Evolutionary conservation across 2,329 filamentous ascomycete genomes (phyloP), one percentile per base, ranked within the genome.

Genomic region (Pestalotiopsis sp.): DNA sequence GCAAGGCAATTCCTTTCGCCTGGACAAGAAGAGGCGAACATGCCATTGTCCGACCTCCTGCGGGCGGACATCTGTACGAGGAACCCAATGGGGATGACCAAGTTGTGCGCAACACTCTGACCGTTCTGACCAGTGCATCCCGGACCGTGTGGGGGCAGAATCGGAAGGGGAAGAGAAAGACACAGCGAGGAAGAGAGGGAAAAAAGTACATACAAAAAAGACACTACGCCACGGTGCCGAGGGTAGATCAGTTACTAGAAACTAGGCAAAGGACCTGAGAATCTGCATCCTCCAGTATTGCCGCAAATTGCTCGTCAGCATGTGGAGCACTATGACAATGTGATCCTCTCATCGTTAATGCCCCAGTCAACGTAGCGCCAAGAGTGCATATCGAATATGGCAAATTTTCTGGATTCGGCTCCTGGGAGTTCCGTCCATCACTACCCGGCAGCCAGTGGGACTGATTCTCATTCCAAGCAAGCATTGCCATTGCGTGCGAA

Each of bases 371-470:
- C 36, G 17, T 27, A 61, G 31, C n/a, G 45, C 45, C 45, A 52
- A 52, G 45, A 52, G 45, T 61, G 59, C 41, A 65, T 65, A 31
- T 38, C 41, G 36, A 49, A 65, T 58, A 38, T 62, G 52, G 62
- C 62, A 52, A 61, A 66, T 62, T 65, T 49, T 12, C 56, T 66
- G n/a, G 52, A 49, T 49, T 70, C 69, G 69, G 69, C 66, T 66
- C 61, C 62, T 70, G 62, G 62, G 69, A 45, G 62, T 64, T 70
- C 69, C 69, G 69, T 66, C 20, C 38, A 20, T 39, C 52, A 31
- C 20, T 63, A 58, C 14, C 45, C 45, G n/a, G 45, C n/a, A 52
- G 45, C 17, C 45, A 52, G 45, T 52, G 45, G 45, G 45, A 52
- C 45, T 52, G 45, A 17, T 52, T n/a, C 45, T 52, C 45, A 52